These are phyloP conservation scores for Phaffia australis DNA, from an alignment of 768 basidiomycete species.

Conservation along the genomic window DNA sequence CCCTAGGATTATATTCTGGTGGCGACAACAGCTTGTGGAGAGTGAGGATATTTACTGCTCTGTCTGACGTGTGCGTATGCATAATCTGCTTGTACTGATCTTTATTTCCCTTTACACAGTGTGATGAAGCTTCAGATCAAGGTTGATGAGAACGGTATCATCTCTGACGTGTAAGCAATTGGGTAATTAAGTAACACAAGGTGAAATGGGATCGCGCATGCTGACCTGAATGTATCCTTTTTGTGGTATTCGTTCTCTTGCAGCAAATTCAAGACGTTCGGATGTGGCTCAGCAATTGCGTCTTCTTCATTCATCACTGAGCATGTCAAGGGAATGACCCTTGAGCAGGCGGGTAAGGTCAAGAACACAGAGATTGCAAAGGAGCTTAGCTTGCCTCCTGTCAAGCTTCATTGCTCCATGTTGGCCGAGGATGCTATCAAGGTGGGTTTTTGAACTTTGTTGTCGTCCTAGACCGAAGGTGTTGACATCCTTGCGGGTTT, in stretches of 20 bases:
- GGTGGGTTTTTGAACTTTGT: slow-evolving; percentile 14
- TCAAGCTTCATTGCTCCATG: slow-evolving; percentile 63
- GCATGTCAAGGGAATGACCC: slow-evolving; percentile 82
- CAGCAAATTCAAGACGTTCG: slow-evolving; percentile 17
- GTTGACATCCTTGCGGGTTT: no score
- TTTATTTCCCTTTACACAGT: slow-evolving; percentile 10
- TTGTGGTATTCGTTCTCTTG: background rate
- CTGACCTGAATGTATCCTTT: slow-evolving; percentile 4
- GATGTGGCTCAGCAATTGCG: slow-evolving; percentile 82
- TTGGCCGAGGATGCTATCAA: slow-evolving; percentile 95
- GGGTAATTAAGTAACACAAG: background rate
- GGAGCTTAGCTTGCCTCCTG: slow-evolving; percentile 86
- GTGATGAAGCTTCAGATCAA: slow-evolving; percentile 99
- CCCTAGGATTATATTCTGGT: slow-evolving; percentile 12
- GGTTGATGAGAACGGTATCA: slow-evolving; percentile 82
- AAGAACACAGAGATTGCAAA: slow-evolving; percentile 99
- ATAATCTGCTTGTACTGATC: background rate
- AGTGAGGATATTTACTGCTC: slow-evolving; percentile 37
- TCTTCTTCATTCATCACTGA: slow-evolving; percentile 98
- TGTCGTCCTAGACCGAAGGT: no score
- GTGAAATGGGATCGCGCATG: background rate
- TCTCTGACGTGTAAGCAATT: slow-evolving; percentile 60
- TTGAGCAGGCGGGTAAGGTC: slow-evolving; percentile 90
- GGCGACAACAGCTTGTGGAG: slow-evolving; percentile 59
- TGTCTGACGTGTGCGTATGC: background rate